Evolutionary conservation across 2,329 filamentous ascomycete species (phyloP).

Genomic region (Stagonosporopsis vannaccii): DNA sequence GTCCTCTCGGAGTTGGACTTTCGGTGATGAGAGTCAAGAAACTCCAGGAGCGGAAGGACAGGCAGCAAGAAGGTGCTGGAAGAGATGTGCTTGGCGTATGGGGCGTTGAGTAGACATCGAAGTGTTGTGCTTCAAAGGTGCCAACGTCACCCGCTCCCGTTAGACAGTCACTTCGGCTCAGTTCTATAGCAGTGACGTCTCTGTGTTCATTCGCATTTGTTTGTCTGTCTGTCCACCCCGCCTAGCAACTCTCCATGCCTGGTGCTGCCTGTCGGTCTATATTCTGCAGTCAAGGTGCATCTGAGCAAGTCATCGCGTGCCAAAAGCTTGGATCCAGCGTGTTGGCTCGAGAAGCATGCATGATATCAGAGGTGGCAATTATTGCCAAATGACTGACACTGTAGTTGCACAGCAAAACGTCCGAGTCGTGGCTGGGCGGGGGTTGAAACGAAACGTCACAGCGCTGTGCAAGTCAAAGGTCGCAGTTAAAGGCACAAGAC

Average conservation of each 20-base stretch:
- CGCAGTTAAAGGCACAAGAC: slow-evolving; percentile 10
- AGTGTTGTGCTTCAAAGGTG: not conserved
- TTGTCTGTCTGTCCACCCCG: not conserved
- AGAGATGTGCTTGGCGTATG: slow-evolving; percentile 55
- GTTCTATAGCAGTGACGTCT: not conserved
- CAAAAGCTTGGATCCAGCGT: too few species aligned
- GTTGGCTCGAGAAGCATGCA: not conserved
- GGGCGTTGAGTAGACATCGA: slow-evolving; percentile 45
- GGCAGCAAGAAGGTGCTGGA: slow-evolving; percentile 40
- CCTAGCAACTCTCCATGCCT: not conserved
- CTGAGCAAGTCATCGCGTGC: too few species aligned
- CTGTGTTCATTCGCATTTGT: too few species aligned
- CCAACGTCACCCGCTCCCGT: not conserved
- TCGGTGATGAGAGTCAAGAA: slow-evolving; percentile 57
- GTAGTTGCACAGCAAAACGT: not conserved
- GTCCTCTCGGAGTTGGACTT: slow-evolving; percentile 61
- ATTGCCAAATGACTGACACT: not conserved
- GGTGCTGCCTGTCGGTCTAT: not conserved
- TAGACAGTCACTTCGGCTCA: not conserved
- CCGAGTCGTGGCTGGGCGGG: not conserved
- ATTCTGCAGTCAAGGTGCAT: too few species aligned
- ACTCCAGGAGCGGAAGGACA: slow-evolving; percentile 47
- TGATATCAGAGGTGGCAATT: not conserved
- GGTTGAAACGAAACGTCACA: slow-evolving; percentile 13
- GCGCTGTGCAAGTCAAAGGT: slow-evolving; percentile 6